Evolutionary conservation across 2,329 filamentous ascomycete species (phyloP).

Genomic region (Trichophyton equinum): DNA sequence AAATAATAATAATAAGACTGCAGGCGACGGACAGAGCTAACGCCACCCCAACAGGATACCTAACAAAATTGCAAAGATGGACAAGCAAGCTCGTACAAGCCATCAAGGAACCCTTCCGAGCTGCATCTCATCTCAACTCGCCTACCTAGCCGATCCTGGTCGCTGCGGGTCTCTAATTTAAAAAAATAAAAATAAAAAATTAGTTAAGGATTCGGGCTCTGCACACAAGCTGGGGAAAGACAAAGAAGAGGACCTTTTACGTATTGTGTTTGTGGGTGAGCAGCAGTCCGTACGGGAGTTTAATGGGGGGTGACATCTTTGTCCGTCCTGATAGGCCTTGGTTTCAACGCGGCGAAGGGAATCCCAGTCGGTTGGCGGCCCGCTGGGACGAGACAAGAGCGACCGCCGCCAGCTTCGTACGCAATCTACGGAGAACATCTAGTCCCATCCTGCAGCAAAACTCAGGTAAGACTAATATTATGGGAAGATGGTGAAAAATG

Average conservation of each 20-base stretch:
- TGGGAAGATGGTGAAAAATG: neutral
- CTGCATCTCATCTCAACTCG: neutral
- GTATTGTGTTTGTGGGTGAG: neutral
- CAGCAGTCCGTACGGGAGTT: neutral
- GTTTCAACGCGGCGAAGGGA: neutral
- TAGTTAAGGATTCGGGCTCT: neutral
- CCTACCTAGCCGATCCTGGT: neutral
- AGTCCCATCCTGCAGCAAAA: neutral
- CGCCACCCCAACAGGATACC: neutral
- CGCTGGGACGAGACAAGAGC: neutral
- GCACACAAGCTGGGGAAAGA: neutral
- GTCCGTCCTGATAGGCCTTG: neutral
- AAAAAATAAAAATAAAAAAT: neutral
- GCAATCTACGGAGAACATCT: neutral
- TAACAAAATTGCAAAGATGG: no score
- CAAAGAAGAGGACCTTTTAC: neutral
- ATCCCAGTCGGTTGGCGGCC: neutral
- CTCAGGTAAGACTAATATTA: neutral
- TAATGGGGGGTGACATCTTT: neutral
- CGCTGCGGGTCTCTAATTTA: neutral
- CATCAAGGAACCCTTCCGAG: neutral
- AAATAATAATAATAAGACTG: no score
- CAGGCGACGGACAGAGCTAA: neutral
- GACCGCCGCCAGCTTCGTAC: neutral
- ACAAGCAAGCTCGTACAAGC: neutral